Percentiles rank a stretch among this genome's conserved stretches.
These are phyloP conservation scores for Sporothrix curviconia DNA, from an alignment of 2,329 filamentous ascomycete species.

Conservation along the genomic window DNA sequence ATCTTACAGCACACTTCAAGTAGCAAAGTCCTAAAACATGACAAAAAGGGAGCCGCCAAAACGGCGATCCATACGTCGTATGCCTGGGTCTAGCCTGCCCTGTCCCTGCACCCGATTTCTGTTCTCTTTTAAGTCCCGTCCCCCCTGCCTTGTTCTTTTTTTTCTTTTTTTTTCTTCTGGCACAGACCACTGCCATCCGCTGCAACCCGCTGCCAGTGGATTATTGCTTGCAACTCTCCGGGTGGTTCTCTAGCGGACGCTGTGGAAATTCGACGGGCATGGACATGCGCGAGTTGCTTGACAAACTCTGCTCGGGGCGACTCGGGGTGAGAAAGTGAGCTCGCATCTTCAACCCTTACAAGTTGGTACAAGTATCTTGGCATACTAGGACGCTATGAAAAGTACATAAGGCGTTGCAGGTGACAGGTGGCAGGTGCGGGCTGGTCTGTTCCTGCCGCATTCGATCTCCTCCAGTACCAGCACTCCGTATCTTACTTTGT, in stretches of 20 bases:
- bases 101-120: background rate
- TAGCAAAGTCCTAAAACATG: background rate
- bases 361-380: no score
- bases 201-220: background rate
- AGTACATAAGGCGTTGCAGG: background rate
- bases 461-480: background rate
- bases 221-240: no score
- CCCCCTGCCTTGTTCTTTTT: background rate
- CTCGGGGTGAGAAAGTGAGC: background rate
- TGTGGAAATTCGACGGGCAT: background rate
- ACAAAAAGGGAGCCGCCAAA: background rate
- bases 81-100: background rate
- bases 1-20: no score
- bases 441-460: no score
- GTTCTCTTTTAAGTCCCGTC: background rate
- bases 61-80: background rate
- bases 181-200: background rate
- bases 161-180: background rate
- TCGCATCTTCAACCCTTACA: no score
- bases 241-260: background rate
- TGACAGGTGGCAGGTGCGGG: conserved; percentile 1
- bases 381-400: no score
- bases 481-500: background rate
- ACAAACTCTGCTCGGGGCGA: background rate
- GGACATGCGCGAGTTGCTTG: background rate